Percentiles rank a stretch among this genome's conserved stretches.
phyloP scores from a whole-genome alignment of 75 land plant genomes.

The Pinus albicaulis region DNA sequence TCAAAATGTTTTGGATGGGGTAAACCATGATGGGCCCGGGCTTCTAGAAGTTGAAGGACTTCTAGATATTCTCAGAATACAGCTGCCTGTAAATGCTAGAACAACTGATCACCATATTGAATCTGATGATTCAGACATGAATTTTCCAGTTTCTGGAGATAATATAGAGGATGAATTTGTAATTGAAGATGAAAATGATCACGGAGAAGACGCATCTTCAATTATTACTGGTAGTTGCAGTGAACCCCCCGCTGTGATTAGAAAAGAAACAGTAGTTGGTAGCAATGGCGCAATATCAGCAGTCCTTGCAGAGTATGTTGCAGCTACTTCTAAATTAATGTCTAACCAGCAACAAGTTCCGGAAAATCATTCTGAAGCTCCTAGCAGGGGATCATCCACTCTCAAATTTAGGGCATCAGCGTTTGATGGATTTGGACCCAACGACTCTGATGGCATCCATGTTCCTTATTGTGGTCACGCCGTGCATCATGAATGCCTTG shows the following conservation, averaged over 20 bases:
- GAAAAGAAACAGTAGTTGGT: constrained; percentile 8
- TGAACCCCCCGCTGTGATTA: neutral
- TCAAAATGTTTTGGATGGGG: constrained; percentile 35
- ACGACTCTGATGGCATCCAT: constrained; percentile 76
- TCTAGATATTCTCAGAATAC: constrained; percentile 29
- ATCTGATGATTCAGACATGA: neutral
- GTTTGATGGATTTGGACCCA: constrained; percentile 49
- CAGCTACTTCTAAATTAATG: constrained; percentile 28
- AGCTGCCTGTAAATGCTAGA: constrained; percentile 12
- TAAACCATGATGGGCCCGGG: constrained; percentile 17
- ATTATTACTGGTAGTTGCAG: constrained; percentile 8
- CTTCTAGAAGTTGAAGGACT: constrained; percentile 42
- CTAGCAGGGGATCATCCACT: constrained; percentile 15
- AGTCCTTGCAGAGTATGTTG: constrained; percentile 56
- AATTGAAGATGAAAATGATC: constrained; percentile 9
- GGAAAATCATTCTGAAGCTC: constrained; percentile 10
- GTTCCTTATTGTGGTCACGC: constrained; percentile 98
- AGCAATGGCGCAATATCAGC: constrained; percentile 17
- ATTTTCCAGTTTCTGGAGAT: constrained; percentile 16
- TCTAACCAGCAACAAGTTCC: constrained; percentile 25
- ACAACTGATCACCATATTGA: constrained; percentile 11
- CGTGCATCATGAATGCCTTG: constrained; percentile 88
- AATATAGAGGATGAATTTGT: constrained; percentile 36
- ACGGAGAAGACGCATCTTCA: neutral
- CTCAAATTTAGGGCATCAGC: constrained; percentile 6